Conservation (phyloP, 257 asterid species). For the Lavandula angustifolia region DNA sequence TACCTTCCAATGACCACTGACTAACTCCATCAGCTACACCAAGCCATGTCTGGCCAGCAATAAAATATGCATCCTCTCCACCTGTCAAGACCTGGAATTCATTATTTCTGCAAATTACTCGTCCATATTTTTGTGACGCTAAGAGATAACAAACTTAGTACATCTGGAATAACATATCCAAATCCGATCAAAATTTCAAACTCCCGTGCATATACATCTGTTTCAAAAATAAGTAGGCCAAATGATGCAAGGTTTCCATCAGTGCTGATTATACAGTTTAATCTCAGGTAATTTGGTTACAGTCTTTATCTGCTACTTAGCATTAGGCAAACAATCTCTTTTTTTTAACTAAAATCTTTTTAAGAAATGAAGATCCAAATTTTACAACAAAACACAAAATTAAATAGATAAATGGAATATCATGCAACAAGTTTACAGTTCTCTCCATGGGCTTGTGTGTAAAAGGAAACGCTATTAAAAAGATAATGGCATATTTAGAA, state of each 20-base stretch:
- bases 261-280: neutral
- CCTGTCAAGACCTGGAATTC: conserved; percentile 95
- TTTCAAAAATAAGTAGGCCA: neutral
- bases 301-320: neutral
- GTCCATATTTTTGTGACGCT: conserved; percentile 29
- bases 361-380: conserved; percentile 3
- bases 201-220: neutral
- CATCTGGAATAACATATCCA: conserved; percentile 9
- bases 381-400: neutral
- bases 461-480: neutral
- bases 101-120: conserved; percentile 59
- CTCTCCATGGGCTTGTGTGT: neutral
- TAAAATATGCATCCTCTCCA: conserved; percentile 91
- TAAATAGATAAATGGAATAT: neutral
- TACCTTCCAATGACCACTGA: conserved; percentile 87
- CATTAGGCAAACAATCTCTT: neutral
- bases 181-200: neutral
- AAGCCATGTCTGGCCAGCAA: conserved; percentile 68
- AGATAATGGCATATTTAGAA: neutral
- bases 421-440: neutral
- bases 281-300: neutral
- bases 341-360: neutral
- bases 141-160: conserved; percentile 27
- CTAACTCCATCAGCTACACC: conserved; percentile 93
- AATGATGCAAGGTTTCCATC: neutral